Percentiles rank a stretch among this genome's conserved stretches.
Conservation (phyloP, 148 eudicot genomes). For the Nepenthes gracilis region DNA sequence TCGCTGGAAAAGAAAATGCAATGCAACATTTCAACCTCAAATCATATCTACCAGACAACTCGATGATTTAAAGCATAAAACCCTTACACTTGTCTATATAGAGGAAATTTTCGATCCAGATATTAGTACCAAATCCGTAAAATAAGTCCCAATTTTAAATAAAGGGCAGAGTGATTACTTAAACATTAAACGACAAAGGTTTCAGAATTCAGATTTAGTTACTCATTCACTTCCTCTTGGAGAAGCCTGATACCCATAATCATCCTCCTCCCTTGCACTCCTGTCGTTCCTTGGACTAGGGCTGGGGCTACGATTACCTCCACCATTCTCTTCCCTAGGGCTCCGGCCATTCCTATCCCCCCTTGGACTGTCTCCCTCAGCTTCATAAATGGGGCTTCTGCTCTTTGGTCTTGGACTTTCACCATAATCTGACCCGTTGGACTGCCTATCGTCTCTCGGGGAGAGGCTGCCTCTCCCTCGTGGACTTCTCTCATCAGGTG, state of each 20-base stretch:
- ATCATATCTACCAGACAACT: no score
- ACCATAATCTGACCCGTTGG: constrained; percentile 37
- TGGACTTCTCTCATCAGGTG: constrained; percentile 15
- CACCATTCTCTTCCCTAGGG: constrained; percentile 42
- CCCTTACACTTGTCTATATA: no score
- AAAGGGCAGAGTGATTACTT: no score
- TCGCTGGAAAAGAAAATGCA: no score
- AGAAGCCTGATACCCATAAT: constrained; percentile 23
- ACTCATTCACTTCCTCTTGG: constrained; percentile 41
- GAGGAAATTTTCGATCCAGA: no score
- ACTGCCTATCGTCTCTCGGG: constrained; percentile 10
- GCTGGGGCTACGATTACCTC: constrained; percentile 30
- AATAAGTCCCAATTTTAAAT: no score
- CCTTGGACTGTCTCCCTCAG: constrained; percentile 29
- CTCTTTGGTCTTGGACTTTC: constrained; percentile 51
- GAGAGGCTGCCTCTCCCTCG: constrained; percentile 27
- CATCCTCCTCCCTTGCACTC: constrained; percentile 39
- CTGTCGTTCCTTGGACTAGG: constrained; percentile 31
- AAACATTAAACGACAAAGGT: no score
- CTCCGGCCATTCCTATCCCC: constrained; percentile 23
- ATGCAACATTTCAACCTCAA: no score
- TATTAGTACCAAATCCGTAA: no score
- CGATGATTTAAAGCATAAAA: no score
- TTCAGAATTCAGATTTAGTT: no score
- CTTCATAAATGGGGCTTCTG: constrained; percentile 41